Evolutionary conservation across 2,329 filamentous ascomycete genomes (phyloP), one percentile per base, ranked within the genome.

Genomic region (Microascus cirrosus): DNA sequence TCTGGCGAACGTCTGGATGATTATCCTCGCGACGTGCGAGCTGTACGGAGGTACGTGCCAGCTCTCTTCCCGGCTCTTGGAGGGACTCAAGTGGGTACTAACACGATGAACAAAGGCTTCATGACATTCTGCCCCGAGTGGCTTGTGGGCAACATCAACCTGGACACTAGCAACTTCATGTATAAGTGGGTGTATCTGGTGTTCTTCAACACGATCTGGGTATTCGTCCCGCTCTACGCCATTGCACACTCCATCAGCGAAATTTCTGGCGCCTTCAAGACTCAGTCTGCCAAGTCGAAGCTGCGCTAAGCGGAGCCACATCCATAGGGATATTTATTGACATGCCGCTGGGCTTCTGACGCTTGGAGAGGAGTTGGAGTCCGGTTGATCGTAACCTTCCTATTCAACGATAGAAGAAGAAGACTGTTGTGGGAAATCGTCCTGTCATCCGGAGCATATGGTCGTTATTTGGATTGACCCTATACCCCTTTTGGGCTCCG

Each of bases 61-160:
- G 36, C 12, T 20, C 20, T 13, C 20, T 8, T 18, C 39, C 39
- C 39, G 18, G 15, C 36, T 15, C 1, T 28, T 22, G 18, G 8
- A 5, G 8, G 2, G 28, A 25, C 22, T n/a, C 54, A 35, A 25
- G 15, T 32, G 34, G 24, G 36, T 58, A 51, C 36, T 42, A 42
- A 42, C 4, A 42, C 28, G 3, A 12, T 8, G 28, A 32, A 18
- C 15, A n/a, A 45, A 82, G 81, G 84, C 20, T 87, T 84, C 71
- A 86, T 87, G 80, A 87, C 84, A 0, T 87, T 87, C 66, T 83
- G 80, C 69, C 84, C 84, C 13, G 84, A 87, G 70, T 87, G 84
- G 84, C 71, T 87, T 13, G 80, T 77, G 2, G 78, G 77, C 56
- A 86, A 78, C 66, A 66, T 77, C 62, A 85, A 84, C 65, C 77